These are phyloP conservation scores for Fraxinus xanthoxyloides DNA, from an alignment of 305 asterid genomes.

Conservation along the genomic window DNA sequence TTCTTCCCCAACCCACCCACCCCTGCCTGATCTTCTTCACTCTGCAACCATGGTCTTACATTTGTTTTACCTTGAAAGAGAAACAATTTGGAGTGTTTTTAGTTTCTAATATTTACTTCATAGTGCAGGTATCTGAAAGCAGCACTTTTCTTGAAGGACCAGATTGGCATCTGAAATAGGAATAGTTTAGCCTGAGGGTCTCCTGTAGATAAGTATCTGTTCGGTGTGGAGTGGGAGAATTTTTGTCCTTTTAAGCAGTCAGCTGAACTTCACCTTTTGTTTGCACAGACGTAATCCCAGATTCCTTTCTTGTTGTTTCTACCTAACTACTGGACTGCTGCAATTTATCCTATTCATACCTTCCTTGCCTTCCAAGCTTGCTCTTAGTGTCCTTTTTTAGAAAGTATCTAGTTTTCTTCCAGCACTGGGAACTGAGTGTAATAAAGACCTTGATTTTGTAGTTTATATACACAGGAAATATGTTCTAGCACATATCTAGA, in stretches of 20 bases:
- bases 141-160: conserved; percentile 21
- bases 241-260: neutral
- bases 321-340: neutral
- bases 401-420: neutral
- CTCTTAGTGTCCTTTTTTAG: conserved; percentile 13
- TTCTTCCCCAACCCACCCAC: neutral
- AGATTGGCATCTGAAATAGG: conserved; percentile 18
- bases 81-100: neutral
- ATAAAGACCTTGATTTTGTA: conserved; percentile 5
- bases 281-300: conserved; percentile 5
- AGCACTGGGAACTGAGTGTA: conserved; percentile 5
- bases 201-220: conserved; percentile 20
- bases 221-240: neutral
- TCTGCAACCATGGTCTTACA: neutral
- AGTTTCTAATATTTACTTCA: conserved; percentile 17
- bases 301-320: conserved; percentile 29
- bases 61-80: neutral
- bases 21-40: neutral
- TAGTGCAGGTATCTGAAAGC: conserved; percentile 30
- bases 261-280: conserved; percentile 7
- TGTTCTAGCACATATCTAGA: conserved; percentile 31
- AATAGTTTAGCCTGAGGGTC: conserved; percentile 9
- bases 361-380: conserved; percentile 29
- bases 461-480: conserved; percentile 12
- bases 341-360: conserved; percentile 13